These are phyloP conservation scores for Eleusine coracana DNA, from an alignment of 176 grass and related monocot species.

Conservation along the genomic window DNA sequence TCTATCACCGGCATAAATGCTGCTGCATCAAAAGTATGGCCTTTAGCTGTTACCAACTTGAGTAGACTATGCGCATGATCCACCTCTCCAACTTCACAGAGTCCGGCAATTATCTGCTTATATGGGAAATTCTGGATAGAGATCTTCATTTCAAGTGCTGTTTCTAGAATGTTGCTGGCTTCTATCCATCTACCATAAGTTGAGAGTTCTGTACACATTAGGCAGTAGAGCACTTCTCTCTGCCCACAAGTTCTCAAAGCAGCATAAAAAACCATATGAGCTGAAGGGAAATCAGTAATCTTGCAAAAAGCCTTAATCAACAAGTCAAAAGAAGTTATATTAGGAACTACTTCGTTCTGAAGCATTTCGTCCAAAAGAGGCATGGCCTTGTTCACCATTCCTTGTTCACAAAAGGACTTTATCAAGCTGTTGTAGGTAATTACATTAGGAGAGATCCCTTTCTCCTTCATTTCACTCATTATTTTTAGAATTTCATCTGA, in stretches of 20 bases:
- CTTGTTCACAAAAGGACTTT: constrained; percentile 62
- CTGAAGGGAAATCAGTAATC: constrained; percentile 64
- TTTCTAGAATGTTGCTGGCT: constrained; percentile 71
- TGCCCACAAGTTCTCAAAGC: constrained; percentile 81
- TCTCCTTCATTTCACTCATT: constrained; percentile 83
- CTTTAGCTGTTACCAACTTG: constrained; percentile 68
- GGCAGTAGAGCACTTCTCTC: constrained; percentile 72
- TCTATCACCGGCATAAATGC: constrained; percentile 85
- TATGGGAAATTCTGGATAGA: constrained; percentile 82
- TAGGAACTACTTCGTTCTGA: constrained; percentile 78
- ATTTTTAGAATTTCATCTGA: constrained; percentile 79
- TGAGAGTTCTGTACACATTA: constrained; percentile 76
- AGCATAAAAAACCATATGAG: constrained; percentile 68
- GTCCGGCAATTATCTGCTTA: constrained; percentile 65
- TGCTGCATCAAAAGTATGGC: constrained; percentile 78
- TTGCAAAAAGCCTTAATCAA: constrained; percentile 82
- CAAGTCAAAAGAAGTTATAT: constrained; percentile 74
- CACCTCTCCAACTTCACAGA: constrained; percentile 66
- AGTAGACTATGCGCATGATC: constrained; percentile 59
- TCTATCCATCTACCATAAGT: constrained; percentile 63
- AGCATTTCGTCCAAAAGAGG: constrained; percentile 91
- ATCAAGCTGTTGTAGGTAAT: constrained; percentile 89
- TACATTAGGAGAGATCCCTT: constrained; percentile 66
- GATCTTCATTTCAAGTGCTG: constrained; percentile 65
- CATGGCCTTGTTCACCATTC: constrained; percentile 65